These are phyloP conservation scores for Pisolithus sp. DNA, from an alignment of 768 basidiomycete genomes.

Conservation along the genomic window DNA sequence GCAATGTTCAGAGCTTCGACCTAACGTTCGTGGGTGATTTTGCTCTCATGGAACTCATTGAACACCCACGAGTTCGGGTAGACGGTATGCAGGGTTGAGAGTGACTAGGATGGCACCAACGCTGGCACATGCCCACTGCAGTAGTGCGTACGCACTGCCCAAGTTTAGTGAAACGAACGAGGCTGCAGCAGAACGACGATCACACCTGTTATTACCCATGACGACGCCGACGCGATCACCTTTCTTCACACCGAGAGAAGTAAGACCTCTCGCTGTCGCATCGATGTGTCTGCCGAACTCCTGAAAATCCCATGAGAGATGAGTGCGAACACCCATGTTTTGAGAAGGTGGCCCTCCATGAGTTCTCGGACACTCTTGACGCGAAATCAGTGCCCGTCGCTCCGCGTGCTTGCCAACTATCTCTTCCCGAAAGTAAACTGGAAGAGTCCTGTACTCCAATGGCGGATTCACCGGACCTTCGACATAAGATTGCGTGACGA, in stretches of 20 bases:
- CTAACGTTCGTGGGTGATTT: conserved; percentile 30
- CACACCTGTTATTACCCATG: conserved; percentile 82
- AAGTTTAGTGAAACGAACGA: not conserved
- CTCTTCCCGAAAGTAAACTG: conserved; percentile 53
- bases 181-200: not conserved
- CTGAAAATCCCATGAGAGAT: conserved; percentile 67
- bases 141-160: conserved; percentile 63
- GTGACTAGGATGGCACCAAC: conserved; percentile 81
- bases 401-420: conserved; percentile 44
- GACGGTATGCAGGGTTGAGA: conserved; percentile 74
- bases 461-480: conserved; percentile 53
- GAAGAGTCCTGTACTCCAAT: conserved; percentile 48
- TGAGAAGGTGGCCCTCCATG: conserved; percentile 56
- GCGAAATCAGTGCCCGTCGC: conserved; percentile 60
- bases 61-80: conserved; percentile 57
- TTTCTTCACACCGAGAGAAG: conserved; percentile 61
- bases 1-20: conserved; percentile 56
- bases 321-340: conserved; percentile 42
- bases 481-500: conserved; percentile 36
- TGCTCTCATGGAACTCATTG: not conserved
- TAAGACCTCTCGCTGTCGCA: conserved; percentile 64
- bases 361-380: conserved; percentile 47
- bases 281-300: conserved; percentile 64
- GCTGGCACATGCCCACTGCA: conserved; percentile 85
- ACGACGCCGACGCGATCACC: conserved; percentile 76